Evolutionary conservation across 495 filamentous ascomycete species (phyloP), one percentile per base, ranked within the genome.

Genomic region (Penicillium alfredii): DNA sequence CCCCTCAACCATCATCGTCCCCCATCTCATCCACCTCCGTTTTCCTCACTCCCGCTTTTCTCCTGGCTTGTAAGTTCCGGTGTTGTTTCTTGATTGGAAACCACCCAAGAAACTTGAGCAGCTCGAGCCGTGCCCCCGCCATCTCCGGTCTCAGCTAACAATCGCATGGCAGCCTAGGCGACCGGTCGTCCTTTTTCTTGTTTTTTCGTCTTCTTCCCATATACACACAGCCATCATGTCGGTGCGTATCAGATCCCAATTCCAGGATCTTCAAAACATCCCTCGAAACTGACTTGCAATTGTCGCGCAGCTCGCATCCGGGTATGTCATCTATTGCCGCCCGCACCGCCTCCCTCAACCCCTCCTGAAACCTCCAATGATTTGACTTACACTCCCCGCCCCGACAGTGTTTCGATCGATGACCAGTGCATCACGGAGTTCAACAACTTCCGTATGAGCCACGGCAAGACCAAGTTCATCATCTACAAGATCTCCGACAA

Each of bases 401-500:
- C n/a, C n/a, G n/a, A 33, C 33, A 95, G 90, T 71, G 88, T 92
- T 49, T 69, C 76, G 38, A 76, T 97, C 45, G 58, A 69, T 40
- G 74, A 78, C 51, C 85, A 95, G 22, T 94, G 89, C 78, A 71
- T 94, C 65, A 61, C 62, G 33, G 68, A 71, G 43, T 97, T 86
- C 80, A 89, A 94, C 61, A 80, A 94, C 36, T 81, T 98, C 43
- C 94, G 94, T 76, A 76, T 89, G 50, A 78, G 72, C 69, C 87
- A 88, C 63, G 56, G 55, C 40, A 80, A 81, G 65, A 69, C 78
- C 72, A 95, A 93, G 71, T 98, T 78, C 72, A 82, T 98, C 71
- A 84, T 98, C 79, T 97, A 80, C 84, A 94, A 94, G 76, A 81
- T 98, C 56, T 76, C 83, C 47, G 87, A 94, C 66, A 78, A 95